Evolutionary conservation across 805 yeast genomes (phyloP).

Genomic region (Nakazawaea pomicola): DNA sequence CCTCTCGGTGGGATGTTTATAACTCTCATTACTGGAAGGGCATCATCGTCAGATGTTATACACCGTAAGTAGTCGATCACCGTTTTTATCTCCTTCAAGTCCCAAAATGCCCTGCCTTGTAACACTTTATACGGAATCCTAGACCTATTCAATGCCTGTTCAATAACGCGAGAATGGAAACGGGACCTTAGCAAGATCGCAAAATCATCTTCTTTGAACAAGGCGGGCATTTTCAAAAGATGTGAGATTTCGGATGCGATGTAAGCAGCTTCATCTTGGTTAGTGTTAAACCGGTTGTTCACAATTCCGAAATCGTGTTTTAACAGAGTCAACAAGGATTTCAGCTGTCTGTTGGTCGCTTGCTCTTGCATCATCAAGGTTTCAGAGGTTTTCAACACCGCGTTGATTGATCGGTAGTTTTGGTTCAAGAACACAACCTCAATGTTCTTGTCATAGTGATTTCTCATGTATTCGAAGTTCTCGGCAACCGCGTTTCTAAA

Average conservation of each 20-base stretch:
- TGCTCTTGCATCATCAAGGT: slow-evolving; percentile 56
- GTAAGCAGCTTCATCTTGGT: slow-evolving; percentile 52
- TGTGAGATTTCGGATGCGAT: slow-evolving; percentile 51
- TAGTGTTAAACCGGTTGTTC: slow-evolving; percentile 32
- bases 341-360: slow-evolving; percentile 28
- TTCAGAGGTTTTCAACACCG: slow-evolving; percentile 62
- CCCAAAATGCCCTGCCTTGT: slow-evolving; percentile 80
- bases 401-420: slow-evolving; percentile 78
- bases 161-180: slow-evolving; percentile 56
- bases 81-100: slow-evolving; percentile 58
- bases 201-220: slow-evolving; percentile 53
- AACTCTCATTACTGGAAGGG: slow-evolving; percentile 52
- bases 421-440: slow-evolving; percentile 44
- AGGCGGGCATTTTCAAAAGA: slow-evolving; percentile 38
- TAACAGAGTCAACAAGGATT: slow-evolving; percentile 43
- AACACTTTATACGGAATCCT: slow-evolving; percentile 63
- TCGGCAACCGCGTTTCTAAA: slow-evolving; percentile 74
- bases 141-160: slow-evolving; percentile 49
- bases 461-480: slow-evolving; percentile 57
- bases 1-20: slow-evolving; percentile 62
- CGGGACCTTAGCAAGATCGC: slow-evolving; percentile 69
- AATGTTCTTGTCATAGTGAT: slow-evolving; percentile 23
- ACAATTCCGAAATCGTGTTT: slow-evolving; percentile 40
- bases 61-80: slow-evolving; percentile 64
- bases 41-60: slow-evolving; percentile 53